A percentile compares a stretch with the other conserved stretches of the same genome.
These are phyloP conservation scores for Beauveria bassiana DNA, from an alignment of 2,329 filamentous ascomycete genomes.

Conservation along the genomic window DNA sequence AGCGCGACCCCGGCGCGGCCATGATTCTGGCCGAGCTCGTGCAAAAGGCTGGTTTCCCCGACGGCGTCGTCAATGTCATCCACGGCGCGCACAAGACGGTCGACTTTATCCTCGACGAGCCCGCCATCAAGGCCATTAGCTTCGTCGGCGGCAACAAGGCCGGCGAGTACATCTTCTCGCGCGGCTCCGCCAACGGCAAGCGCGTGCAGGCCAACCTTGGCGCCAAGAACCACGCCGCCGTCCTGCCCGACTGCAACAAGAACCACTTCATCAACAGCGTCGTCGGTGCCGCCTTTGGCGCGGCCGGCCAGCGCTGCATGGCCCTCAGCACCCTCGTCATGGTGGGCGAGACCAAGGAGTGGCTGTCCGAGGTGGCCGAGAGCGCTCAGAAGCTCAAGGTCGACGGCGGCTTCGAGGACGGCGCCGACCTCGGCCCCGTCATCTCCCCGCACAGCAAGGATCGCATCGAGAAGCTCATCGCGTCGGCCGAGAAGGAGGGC, in stretches of 20 bases:
- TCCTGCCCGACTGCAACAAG: constrained; percentile 82
- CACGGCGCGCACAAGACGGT: constrained; percentile 76
- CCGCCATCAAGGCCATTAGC: constrained; percentile 76
- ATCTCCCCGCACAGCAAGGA: constrained; percentile 73
- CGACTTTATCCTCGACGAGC: constrained; percentile 80
- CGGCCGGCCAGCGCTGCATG: constrained; percentile 82
- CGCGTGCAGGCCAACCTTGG: constrained; percentile 82
- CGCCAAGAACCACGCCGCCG: constrained; percentile 81
- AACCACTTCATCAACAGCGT: constrained; percentile 83
- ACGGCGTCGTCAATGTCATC: constrained; percentile 75
- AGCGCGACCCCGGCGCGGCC: constrained; percentile 74
- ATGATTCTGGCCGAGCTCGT: constrained; percentile 81
- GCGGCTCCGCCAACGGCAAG: constrained; percentile 78
- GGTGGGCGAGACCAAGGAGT: constrained; percentile 77
- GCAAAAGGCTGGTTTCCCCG: constrained; percentile 72
- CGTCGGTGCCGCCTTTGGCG: constrained; percentile 75
- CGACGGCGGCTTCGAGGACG: constrained; percentile 74
- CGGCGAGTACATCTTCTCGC: constrained; percentile 76
- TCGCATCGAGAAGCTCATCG: constrained; percentile 69
- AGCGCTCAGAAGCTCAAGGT: constrained; percentile 65
- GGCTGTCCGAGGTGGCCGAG: constrained; percentile 71
- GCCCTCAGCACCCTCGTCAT: constrained; percentile 75
- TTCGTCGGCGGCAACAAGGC: constrained; percentile 86
- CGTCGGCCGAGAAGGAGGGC: constrained; percentile 70
- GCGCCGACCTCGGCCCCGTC: constrained; percentile 73